Conservation (phyloP, 2,329 filamentous ascomycete species). For the Epichloe elymi region DNA sequence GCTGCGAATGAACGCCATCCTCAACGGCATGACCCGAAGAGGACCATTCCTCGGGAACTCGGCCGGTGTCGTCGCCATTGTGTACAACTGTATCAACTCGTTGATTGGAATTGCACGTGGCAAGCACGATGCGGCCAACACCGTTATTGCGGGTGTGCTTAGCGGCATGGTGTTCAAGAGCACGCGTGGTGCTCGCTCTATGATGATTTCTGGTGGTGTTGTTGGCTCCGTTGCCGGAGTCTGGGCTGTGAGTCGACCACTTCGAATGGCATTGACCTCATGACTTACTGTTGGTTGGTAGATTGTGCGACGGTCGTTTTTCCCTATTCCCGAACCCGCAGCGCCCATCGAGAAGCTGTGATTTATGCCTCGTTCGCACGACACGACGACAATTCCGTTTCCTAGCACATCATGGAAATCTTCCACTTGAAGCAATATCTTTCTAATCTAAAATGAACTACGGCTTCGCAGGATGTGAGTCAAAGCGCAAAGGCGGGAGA, state of each 20-base stretch:
- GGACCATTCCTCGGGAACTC: conserved; percentile 95
- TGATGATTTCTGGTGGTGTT: conserved; percentile 87
- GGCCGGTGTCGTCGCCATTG: conserved; percentile 86
- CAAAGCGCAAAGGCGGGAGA: conserved; percentile 1
- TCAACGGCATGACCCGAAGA: conserved; percentile 86
- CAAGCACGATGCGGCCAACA: conserved; percentile 84
- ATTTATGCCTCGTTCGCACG: conserved; percentile 5
- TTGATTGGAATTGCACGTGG: conserved; percentile 66
- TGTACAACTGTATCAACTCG: conserved; percentile 90
- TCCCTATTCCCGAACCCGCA: conserved; percentile 22
- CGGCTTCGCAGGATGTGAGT: conserved; percentile 2
- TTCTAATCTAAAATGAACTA: not conserved
- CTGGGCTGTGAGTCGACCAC: conserved; percentile 65
- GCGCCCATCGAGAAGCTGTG: conserved; percentile 16
- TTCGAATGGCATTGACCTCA: conserved; percentile 3
- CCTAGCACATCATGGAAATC: conserved; percentile 8
- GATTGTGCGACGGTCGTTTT: conserved; percentile 29
- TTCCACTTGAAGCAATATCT: not conserved
- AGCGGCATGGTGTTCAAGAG: conserved; percentile 96
- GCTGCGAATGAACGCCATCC: conserved; percentile 81
- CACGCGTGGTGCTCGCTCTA: conserved; percentile 76
- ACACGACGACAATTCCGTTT: conserved; percentile 28
- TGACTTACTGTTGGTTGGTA: conserved; percentile 7
- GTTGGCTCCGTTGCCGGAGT: conserved; percentile 73
- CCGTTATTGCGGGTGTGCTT: conserved; percentile 68